These are phyloP conservation scores for Diutina mesorugosa DNA, from an alignment of 1,139 yeast species.

Conservation along the genomic window DNA sequence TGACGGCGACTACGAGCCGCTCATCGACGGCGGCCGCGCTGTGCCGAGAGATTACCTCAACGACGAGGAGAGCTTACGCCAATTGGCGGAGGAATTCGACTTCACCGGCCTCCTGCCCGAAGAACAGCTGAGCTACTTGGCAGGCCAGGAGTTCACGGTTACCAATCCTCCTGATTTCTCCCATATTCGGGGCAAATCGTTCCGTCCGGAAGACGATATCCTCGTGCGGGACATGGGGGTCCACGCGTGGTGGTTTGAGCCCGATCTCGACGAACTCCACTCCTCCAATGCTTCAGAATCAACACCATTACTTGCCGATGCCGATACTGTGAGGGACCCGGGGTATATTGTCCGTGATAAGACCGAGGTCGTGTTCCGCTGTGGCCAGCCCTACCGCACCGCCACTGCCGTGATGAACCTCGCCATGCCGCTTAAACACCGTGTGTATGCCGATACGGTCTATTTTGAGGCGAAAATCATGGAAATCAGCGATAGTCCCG, in stretches of 20 bases:
- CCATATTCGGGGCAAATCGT: not conserved
- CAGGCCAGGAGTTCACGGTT: constrained; percentile 22
- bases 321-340: not conserved
- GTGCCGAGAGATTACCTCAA: constrained; percentile 21
- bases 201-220: not conserved
- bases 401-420: constrained; percentile 42
- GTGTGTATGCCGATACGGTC: constrained; percentile 40
- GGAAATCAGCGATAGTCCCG: constrained; percentile 27
- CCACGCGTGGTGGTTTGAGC: constrained; percentile 1
- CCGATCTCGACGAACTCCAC: not conserved
- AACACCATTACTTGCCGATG: not conserved
- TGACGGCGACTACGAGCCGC: not conserved
- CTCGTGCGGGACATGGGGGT: constrained; percentile 1
- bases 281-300: not conserved
- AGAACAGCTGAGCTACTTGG: constrained; percentile 24
- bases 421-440: constrained; percentile 48
- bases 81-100: constrained; percentile 25
- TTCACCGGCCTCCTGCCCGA: constrained; percentile 28
- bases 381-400: constrained; percentile 19
- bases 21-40: not conserved
- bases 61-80: constrained; percentile 26
- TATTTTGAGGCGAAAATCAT: constrained; percentile 62
- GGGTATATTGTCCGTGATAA: not conserved
- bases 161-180: constrained; percentile 20
- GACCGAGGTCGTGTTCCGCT: not conserved